Percentiles rank a stretch among this genome's conserved stretches.
These are phyloP conservation scores for Leptodontidium sp. DNA, from an alignment of 2,329 filamentous ascomycete species.

Conservation along the genomic window DNA sequence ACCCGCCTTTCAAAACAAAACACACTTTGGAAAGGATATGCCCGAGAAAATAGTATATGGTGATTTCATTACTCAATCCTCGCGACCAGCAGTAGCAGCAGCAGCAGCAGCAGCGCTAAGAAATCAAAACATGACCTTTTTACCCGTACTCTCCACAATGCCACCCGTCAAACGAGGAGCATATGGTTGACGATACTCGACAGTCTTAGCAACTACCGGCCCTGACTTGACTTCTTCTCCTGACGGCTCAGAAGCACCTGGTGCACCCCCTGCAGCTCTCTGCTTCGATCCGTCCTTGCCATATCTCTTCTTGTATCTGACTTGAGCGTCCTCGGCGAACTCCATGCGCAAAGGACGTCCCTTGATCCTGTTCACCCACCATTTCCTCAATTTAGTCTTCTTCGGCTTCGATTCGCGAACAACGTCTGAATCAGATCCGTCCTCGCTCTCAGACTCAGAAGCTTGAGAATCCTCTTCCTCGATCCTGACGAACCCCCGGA, in stretches of 20 bases:
- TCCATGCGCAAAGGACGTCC: conserved; percentile 87
- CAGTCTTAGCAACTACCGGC: conserved; percentile 48
- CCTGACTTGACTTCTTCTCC: conserved; percentile 41
- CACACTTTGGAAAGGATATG: background rate
- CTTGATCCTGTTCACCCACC: conserved; percentile 86
- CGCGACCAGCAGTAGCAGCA: background rate
- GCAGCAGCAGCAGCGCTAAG: conserved; percentile 5
- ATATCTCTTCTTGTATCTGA: conserved; percentile 92
- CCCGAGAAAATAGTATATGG: background rate
- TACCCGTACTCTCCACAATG: conserved; percentile 80
- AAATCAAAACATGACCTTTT: conserved; percentile 80
- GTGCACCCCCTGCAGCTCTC: conserved; percentile 23
- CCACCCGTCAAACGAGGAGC: conserved; percentile 76
- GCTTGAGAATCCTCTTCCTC: conserved; percentile 58
- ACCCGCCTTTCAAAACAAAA: no score
- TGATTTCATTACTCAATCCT: conserved; percentile 10
- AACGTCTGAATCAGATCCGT: conserved; percentile 46
- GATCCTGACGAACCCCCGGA: conserved; percentile 81
- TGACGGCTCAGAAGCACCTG: conserved; percentile 34
- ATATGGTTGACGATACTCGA: conserved; percentile 56
- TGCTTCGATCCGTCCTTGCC: conserved; percentile 71
- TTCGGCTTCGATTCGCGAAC: conserved; percentile 61
- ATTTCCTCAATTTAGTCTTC: conserved; percentile 71
- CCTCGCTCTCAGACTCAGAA: conserved; percentile 42
- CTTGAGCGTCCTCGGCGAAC: conserved; percentile 89